phyloP scores from a whole-genome alignment of 495 filamentous ascomycete genomes.

The Aspergillus leporis region DNA sequence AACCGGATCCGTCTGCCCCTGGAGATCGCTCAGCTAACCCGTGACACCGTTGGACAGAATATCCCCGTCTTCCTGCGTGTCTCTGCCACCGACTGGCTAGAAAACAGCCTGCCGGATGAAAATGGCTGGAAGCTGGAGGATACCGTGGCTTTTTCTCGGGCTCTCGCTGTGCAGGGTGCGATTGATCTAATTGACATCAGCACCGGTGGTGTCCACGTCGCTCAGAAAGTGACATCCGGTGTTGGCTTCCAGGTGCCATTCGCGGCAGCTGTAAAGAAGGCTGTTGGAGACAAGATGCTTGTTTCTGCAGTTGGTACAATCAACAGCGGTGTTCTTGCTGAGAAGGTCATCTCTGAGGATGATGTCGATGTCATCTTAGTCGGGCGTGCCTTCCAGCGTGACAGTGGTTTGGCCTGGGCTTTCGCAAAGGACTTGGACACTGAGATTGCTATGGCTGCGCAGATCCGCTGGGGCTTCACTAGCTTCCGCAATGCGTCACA shows the following conservation, averaged over 20 bases:
- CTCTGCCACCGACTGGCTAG: constrained; percentile 60
- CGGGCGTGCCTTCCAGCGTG: constrained; percentile 68
- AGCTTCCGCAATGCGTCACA: constrained; percentile 37
- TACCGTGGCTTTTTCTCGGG: constrained; percentile 52
- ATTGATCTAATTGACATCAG: constrained; percentile 68
- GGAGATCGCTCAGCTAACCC: constrained; percentile 57
- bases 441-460: constrained; percentile 62
- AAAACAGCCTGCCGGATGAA: constrained; percentile 41
- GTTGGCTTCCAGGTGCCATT: constrained; percentile 64
- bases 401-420: constrained; percentile 65
- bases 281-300: constrained; percentile 54
- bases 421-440: constrained; percentile 69
- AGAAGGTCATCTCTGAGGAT: constrained; percentile 53
- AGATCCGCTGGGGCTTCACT: constrained; percentile 63
- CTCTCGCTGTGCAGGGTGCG: constrained; percentile 50
- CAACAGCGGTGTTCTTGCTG: constrained; percentile 55
- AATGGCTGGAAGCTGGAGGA: constrained; percentile 59
- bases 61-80: constrained; percentile 70
- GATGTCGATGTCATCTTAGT: constrained; percentile 60
- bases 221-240: constrained; percentile 53
- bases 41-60: constrained; percentile 52
- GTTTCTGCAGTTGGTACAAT: constrained; percentile 66
- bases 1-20: constrained; percentile 57
- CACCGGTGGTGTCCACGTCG: constrained; percentile 55
- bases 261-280: constrained; percentile 58